phyloP scores from a whole-genome alignment of 1,284 basidiomycete genomes.

The Ustilago curta region DNA sequence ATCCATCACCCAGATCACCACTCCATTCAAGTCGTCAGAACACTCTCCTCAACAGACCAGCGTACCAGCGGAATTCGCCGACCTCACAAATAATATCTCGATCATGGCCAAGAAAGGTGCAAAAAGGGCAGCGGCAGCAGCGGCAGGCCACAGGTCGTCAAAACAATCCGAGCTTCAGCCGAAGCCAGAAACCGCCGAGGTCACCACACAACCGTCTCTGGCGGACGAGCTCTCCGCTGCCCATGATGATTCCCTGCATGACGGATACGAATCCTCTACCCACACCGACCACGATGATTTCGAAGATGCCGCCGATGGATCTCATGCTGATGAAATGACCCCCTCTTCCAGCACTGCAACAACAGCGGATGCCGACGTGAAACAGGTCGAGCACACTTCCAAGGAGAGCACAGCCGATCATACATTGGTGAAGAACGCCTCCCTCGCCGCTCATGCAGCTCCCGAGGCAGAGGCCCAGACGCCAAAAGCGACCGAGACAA shows the following conservation, averaged over 20 bases:
- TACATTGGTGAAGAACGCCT: conserved; percentile 1
- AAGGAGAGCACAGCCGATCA: conserved; percentile 18
- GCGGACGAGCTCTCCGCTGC: conserved; percentile 33
- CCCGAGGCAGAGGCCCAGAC: conserved; percentile 12
- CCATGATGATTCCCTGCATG: conserved; percentile 10
- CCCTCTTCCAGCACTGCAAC: conserved; percentile 27
- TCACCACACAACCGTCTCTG: conserved; percentile 19
- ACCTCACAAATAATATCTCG: not conserved
- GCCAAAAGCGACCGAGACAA: conserved; percentile 18
- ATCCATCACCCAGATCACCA: not conserved
- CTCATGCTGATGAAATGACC: conserved; percentile 27
- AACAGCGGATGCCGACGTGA: conserved; percentile 2
- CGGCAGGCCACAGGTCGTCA: conserved; percentile 9
- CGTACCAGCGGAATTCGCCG: no score
- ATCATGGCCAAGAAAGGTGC: conserved; percentile 24
- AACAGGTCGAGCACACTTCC: not conserved
- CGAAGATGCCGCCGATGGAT: conserved; percentile 48
- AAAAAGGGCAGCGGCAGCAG: conserved; percentile 10
- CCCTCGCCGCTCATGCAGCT: conserved; percentile 10
- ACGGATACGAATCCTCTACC: conserved; percentile 43
- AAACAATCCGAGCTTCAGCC: conserved; percentile 7
- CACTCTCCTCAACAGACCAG: no score
- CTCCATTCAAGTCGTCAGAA: not conserved
- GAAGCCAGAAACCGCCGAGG: not conserved
- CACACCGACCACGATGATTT: conserved; percentile 51